Evolutionary conservation across 257 asterid species (phyloP).

Genomic region (Plectranthus barbatus): DNA sequence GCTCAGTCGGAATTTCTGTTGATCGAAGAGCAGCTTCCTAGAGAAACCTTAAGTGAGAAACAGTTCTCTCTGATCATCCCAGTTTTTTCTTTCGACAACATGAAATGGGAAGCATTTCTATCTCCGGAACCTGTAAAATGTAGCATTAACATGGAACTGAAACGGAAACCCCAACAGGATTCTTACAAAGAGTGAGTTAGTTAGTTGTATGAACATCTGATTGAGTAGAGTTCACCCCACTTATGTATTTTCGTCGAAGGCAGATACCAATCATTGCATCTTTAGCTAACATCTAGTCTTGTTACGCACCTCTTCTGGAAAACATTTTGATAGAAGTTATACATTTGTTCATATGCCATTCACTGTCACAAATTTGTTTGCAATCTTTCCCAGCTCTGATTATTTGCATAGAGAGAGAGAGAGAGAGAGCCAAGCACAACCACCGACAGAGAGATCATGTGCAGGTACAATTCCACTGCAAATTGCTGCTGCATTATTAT

Average conservation of each 20-base stretch:
- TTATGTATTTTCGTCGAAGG: neutral
- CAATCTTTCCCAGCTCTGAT: no score
- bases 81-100: no score
- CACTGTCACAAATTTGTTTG: neutral
- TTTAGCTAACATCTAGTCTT: neutral
- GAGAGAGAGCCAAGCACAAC: no score
- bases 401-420: no score
- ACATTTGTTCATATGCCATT: neutral
- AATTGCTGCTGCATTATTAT: conserved; percentile 6
- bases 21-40: conserved; percentile 57
- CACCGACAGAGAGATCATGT: neutral
- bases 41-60: conserved; percentile 3
- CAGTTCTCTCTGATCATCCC: no score
- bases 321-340: neutral
- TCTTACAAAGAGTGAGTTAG: neutral
- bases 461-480: neutral
- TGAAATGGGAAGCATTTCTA: neutral
- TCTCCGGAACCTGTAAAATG: conserved; percentile 14
- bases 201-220: conserved; percentile 12
- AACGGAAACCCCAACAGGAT: neutral
- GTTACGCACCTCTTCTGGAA: neutral
- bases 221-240: neutral
- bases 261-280: neutral
- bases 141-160: conserved; percentile 9
- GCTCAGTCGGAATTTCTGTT: conserved; percentile 42